These are phyloP conservation scores for Pythium folliculosum DNA, from an alignment of 352 stramenopile species.

Conservation along the genomic window DNA sequence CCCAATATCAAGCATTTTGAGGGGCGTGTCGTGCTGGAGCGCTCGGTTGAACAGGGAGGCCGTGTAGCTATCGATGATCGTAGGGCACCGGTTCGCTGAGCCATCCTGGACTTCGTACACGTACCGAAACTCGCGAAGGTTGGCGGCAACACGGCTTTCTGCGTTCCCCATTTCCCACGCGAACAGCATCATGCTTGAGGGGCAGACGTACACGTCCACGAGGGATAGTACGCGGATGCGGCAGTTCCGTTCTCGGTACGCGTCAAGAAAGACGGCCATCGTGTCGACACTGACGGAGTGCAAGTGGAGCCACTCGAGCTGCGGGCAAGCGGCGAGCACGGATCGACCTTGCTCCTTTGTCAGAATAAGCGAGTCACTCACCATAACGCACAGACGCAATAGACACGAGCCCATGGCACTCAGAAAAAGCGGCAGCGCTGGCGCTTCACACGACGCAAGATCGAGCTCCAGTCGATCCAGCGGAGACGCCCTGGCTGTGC, in stretches of 20 bases:
- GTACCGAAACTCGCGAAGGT: not conserved
- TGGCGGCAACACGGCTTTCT: not conserved
- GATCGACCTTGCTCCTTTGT: not conserved
- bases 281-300: not conserved
- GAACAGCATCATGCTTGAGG: constrained; percentile 1
- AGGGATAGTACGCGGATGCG: not conserved
- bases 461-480: not conserved
- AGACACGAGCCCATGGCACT: not conserved
- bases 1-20: constrained; percentile 5
- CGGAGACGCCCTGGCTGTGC: not conserved
- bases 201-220: not conserved
- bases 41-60: not conserved
- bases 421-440: not conserved
- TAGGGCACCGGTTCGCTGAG: not conserved
- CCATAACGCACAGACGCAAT: not conserved
- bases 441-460: not conserved
- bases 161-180: not conserved
- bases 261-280: not conserved
- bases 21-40: not conserved
- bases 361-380: not conserved
- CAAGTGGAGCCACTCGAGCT: not conserved
- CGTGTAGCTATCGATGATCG: not conserved
- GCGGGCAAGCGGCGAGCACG: not conserved
- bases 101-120: not conserved
- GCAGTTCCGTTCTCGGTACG: not conserved